Evolutionary conservation across 208 protist species (phyloP), one percentile per base, ranked within the genome.

Genomic region (Crithidia fasciculata): DNA sequence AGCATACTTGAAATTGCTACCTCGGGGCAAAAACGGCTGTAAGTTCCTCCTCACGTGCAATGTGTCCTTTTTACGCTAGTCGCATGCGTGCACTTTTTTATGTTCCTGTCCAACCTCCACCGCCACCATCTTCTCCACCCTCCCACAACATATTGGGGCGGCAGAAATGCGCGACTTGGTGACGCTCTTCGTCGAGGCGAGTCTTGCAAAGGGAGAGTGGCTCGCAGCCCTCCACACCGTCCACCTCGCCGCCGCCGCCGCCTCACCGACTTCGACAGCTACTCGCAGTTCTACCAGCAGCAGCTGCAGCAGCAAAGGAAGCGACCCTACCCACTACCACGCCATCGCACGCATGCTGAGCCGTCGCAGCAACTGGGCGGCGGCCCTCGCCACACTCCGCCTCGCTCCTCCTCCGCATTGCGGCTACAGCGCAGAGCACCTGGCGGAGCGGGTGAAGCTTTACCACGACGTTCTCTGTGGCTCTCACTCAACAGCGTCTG

Each of bases 191-290:
- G 66, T 81, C 10, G 76, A 74, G 28, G 68, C 74, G 52, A 80
- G 74, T 49, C 40, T 80, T 18, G 67, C 68, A 16, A 74, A 80
- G 36, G 74, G 74, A 0, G 74, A 80, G 62, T 80, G 74, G 74
- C 60, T 65, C 3, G 74, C 62, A 36, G 74, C 74, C 19, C 74
- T 80, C 55, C 52, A 44, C 37, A 52, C 68, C 4, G 44, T 80
- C 6, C 68, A 70, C 41, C 28, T 52, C n/a, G 49, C 44, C 10
- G 49, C 55, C 12, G n/a, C 53, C 12, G 53, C 53, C 41, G 6
- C 18, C 6, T 9, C 37, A 9, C 53, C n/a, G 12, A 58, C 12
- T 28, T 28, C 28, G 28, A 28, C 28, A 28, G 28, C 28, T 28
- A 28, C 28, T 28, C 28, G 28, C 28, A 28, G 28, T 28, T 28